phyloP scores from a whole-genome alignment of 192 early-diverging fungal genomes.

The Coemansia sp. region DNA sequence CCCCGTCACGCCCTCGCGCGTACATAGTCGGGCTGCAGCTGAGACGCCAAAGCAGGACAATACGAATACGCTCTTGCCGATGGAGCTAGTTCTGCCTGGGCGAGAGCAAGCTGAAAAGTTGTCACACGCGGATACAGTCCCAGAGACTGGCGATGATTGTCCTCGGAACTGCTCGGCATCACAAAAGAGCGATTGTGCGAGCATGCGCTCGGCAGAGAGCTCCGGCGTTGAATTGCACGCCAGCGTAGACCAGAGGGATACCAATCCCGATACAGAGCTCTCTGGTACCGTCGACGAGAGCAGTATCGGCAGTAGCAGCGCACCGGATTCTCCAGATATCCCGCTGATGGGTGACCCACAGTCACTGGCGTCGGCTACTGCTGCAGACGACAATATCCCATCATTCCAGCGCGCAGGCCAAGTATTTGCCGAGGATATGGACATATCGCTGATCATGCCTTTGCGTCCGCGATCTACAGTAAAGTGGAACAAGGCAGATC shows the following conservation, averaged over 20 bases:
- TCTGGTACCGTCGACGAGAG: background rate
- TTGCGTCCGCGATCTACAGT: conserved; percentile 31
- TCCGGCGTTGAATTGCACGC: background rate
- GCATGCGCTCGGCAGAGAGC: background rate
- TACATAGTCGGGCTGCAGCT: conserved; percentile 8
- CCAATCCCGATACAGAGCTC: conserved; percentile 7
- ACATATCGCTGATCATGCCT: conserved; percentile 37
- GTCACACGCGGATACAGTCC: background rate
- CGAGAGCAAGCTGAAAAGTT: background rate
- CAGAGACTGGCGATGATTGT: background rate
- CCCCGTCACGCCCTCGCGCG: conserved; percentile 23
- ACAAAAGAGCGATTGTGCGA: background rate
- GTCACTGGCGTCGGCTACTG: background rate
- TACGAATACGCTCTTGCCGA: background rate
- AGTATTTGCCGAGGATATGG: conserved; percentile 14
- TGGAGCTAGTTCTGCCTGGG: background rate
- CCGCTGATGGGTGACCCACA: background rate
- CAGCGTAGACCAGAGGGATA: background rate
- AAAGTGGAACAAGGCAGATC: conserved; percentile 54
- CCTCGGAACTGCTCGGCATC: background rate
- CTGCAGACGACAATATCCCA: conserved; percentile 33
- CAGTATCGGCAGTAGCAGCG: conserved; percentile 11
- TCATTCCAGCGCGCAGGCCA: conserved; percentile 44
- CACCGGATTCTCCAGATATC: conserved; percentile 8
- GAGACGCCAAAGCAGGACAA: conserved; percentile 6